Base-by-base conservation (phyloP, 225 moss, liverwort and hornwort species). In the Pseudisothecium myosuroides region DNA sequence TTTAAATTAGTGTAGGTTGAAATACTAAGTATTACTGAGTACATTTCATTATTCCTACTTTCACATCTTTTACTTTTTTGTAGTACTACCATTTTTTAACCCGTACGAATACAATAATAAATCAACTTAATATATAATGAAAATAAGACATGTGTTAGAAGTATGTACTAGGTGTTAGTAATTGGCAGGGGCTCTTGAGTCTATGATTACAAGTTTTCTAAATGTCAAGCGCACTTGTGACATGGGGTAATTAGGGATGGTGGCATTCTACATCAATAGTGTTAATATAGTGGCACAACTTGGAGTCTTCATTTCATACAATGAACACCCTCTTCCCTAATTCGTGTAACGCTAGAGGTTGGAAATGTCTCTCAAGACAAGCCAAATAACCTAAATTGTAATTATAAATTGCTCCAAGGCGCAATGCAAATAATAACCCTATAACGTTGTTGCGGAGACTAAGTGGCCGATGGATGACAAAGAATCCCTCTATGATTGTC, bases 361-460 rank as follows among this genome's bases (percentile, higher is more conserved):
- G 10, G 65, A 65, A 65, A 65, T 34, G 36, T 65, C 6, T 65
- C 18, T 65, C 17, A n/a, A 47, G 47, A 47, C 47, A 66, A 66
- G 36, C 11, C 11, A 66, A 66, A 20, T 37, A 66, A 10, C 6
- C 66, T 19, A 37, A 67, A 20, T 2, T 5, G 10, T 37, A 66
- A 47, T 47, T 47, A 37, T 34, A 11, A 37, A n/a, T n/a, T 68
- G 22, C 4, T n/a, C 12, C n/a, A 21, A 7, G 22, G 6, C n/a
- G 22, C n/a, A 68, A 68, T n/a, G 12, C n/a, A 68, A 68, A 68
- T 39, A 69, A 13, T 39, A 24, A 12, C 36, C 20, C 0, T 64
- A 2, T 32, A 34, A 9, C 0, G 9, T 17, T 1, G 2, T 16
- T 34, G 16, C 1, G 3, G 5, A 64, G 17, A 31, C 5, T 5